Base-by-base conservation (phyloP, 768 basidiomycete genomes). In the Calvatia gigantea region DNA sequence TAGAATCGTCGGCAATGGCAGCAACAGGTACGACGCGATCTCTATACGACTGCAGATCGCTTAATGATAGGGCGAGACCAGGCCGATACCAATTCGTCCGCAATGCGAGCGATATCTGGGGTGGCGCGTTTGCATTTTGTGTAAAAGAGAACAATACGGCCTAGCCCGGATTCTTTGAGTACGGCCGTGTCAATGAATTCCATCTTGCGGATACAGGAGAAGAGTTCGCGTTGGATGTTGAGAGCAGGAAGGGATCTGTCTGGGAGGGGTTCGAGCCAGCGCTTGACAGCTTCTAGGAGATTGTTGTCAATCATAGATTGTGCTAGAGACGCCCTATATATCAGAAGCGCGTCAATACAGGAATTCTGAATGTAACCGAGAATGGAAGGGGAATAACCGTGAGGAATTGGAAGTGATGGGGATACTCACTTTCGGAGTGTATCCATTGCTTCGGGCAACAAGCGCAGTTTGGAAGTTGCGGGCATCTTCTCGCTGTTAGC, bases 221-320 rank as follows among this genome's bases (percentile, higher is more conserved):
- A 93, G 61, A 98, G 86, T 50, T 94, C 89, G 43, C 86, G 86
- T 68, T 98, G 97, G 64, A 99, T 98, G 69, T 95, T 96, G 51
- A 98, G 80, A 3, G 94, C 93, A 0, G 97, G 97, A 2, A 99
- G 80, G 1, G 94, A 95, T 52, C 83, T 84, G 72, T 97, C 93
- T 0, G 89, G 89, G 14, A 98, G 85, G 0, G 97, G 97, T 63
- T 98, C 97, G 2, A 99, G 84, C 92, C 93, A 99, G 33, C 84
- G 76, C 37, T 83, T 79, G 48, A 98, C 93, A 4, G 89, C 94
- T 61, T 93, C 90, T 27, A 99, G 78, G 38, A 98, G 83, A 60
- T 95, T 94, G 69, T 94, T 94, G 72, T 99, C 97, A 50, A 94
- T 84, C 65, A 98, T 96, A 4, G 94, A 91, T 64, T 96, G 92